phyloP scores from a whole-genome alignment of 306 rosid genomes.

The Vachellia collinsii region DNA sequence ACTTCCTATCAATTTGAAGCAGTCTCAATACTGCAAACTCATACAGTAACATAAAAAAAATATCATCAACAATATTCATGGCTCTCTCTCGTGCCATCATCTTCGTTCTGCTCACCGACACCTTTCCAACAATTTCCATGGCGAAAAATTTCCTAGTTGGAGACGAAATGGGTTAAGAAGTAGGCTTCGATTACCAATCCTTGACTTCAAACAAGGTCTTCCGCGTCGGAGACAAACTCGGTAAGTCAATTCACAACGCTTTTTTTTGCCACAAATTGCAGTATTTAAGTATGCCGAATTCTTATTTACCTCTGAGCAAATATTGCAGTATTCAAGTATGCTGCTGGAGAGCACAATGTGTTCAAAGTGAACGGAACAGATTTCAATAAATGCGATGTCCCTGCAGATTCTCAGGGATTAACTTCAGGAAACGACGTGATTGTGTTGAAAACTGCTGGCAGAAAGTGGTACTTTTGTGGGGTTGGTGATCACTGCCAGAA shows the following conservation, averaged over 20 bases:
- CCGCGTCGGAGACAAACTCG: conserved; percentile 34
- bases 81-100: background rate
- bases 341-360: too few species aligned
- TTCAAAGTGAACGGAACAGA: too few species aligned
- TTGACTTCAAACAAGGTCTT: conserved; percentile 40
- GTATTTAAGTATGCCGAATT: too few species aligned
- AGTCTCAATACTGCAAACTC: background rate
- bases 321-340: too few species aligned
- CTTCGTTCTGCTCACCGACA: background rate
- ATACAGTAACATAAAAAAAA: background rate
- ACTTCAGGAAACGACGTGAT: too few species aligned
- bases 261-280: background rate
- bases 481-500: too few species aligned
- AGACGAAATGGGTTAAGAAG: conserved; percentile 45
- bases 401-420: too few species aligned
- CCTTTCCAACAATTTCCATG: too few species aligned
- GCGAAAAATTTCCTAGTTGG: conserved; percentile 34
- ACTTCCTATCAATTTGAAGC: background rate
- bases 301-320: too few species aligned
- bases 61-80: background rate
- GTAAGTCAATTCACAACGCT: conserved; percentile 13
- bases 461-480: too few species aligned
- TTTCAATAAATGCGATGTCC: too few species aligned
- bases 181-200: conserved; percentile 33
- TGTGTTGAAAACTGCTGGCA: too few species aligned